Conservation (phyloP, 495 filamentous ascomycete genomes). For the Achaetomiella virescens region DNA sequence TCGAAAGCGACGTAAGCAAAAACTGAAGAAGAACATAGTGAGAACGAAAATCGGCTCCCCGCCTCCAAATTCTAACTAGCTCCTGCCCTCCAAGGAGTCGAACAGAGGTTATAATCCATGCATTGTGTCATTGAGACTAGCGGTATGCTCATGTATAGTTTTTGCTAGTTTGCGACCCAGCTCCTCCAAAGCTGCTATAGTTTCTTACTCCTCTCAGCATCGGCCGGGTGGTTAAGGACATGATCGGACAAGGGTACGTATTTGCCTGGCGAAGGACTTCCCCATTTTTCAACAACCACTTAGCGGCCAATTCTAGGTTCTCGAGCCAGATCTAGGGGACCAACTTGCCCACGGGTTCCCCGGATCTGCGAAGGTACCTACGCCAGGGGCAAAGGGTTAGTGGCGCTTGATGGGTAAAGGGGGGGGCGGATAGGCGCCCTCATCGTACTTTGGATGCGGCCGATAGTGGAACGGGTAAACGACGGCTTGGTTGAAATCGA, state of each 20-base stretch:
- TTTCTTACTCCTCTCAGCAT: background rate
- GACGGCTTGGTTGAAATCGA: background rate
- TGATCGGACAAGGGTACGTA: background rate
- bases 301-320: background rate
- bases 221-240: background rate
- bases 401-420: background rate
- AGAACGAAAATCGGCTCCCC: too few species aligned
- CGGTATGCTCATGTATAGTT: too few species aligned
- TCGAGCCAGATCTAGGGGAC: background rate
- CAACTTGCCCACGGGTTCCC: background rate
- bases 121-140: too few species aligned
- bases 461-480: background rate
- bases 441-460: background rate
- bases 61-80: too few species aligned
- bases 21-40: too few species aligned
- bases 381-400: background rate
- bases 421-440: background rate
- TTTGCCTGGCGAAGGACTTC: background rate
- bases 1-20: too few species aligned
- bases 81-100: too few species aligned
- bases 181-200: background rate
- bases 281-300: constrained; percentile 3
- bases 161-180: constrained; percentile 4
- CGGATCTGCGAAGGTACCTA: background rate
- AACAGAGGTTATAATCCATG: too few species aligned